Evolutionary conservation across 805 yeast genomes (phyloP), one percentile per base, ranked within the genome.

Genomic region (Gaillardinia entomophila): DNA sequence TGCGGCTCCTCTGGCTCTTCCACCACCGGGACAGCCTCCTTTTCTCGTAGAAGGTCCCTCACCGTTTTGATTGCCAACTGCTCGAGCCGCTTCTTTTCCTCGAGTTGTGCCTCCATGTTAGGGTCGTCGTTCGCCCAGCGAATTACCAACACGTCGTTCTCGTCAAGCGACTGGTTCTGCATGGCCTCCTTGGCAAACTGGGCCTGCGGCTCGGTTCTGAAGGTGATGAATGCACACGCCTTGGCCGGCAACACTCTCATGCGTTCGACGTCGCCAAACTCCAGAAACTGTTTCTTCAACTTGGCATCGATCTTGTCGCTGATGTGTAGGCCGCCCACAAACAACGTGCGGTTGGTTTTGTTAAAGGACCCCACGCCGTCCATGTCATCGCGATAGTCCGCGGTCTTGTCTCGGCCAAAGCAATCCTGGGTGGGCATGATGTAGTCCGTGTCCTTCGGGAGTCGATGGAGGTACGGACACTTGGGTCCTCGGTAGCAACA

Each of bases 111-210:
- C 3, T 56, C 57, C 0, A 92, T 92, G 48, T 81, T 82, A 2
- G 95, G 94, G 53, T 87, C 95, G 27, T 83, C 90, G 38, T 75
- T 77, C 0, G 97, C 95, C 97, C 97, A 89, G 41, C 85, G 70
- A 1, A 89, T 74, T 38, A 68, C 73, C 27, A 89, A 56, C 0
- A 79, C 71, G 40, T 83, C 95, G 36, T 73, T 71, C 5, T 42
- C 53, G 27, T 72, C 77, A 6, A 89, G 53, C 6, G 83, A 71
- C 53, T 90, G 97, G 27, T 80, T 79, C 25, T 81, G 75, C 96
- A 90, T 86, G 1, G 95, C 95, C 55, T 90, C 97, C 48, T 86
- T 85, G 0, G 96, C 96, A 66, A 90, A 92, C 54, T 90, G 97
- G 0, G 97, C 97, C 49, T 73, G 79, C 14, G 71, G 54, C 46